Evolutionary conservation across 176 grass and related monocot genomes (phyloP).

Genomic region (Coix lacrymajobi): DNA sequence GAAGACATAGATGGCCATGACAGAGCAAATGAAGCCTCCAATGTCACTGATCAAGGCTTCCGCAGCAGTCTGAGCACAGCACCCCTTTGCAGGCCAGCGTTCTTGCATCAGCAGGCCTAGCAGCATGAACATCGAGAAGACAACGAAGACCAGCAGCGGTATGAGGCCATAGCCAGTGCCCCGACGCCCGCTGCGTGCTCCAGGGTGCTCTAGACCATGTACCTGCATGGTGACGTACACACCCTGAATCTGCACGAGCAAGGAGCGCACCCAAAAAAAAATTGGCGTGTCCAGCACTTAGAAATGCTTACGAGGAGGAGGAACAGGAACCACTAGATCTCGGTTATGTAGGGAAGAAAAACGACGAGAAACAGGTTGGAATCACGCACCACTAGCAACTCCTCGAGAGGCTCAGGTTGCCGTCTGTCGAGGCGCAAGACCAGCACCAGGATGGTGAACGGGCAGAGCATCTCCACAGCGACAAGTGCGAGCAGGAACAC

Average conservation of each 20-base stretch:
- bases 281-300: not conserved
- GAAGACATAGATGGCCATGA: not conserved
- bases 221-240: not conserved
- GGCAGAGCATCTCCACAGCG: not conserved
- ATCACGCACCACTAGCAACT: not conserved
- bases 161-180: not conserved
- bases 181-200: not conserved
- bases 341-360: not conserved
- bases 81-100: not conserved
- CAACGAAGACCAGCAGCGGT: not conserved
- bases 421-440: not conserved
- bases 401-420: not conserved
- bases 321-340: not conserved
- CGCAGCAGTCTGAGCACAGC: not conserved
- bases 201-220: not conserved
- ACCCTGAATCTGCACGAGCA: not conserved
- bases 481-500: not conserved
- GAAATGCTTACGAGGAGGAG: not conserved
- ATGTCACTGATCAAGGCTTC: not conserved
- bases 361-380: not conserved
- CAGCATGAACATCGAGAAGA: not conserved
- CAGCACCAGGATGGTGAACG: not conserved
- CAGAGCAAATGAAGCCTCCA: not conserved
- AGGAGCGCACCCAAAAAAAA: not conserved
- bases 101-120: not conserved